Base-by-base conservation (phyloP, 768 basidiomycete species). In the Mycena vulgaris region DNA sequence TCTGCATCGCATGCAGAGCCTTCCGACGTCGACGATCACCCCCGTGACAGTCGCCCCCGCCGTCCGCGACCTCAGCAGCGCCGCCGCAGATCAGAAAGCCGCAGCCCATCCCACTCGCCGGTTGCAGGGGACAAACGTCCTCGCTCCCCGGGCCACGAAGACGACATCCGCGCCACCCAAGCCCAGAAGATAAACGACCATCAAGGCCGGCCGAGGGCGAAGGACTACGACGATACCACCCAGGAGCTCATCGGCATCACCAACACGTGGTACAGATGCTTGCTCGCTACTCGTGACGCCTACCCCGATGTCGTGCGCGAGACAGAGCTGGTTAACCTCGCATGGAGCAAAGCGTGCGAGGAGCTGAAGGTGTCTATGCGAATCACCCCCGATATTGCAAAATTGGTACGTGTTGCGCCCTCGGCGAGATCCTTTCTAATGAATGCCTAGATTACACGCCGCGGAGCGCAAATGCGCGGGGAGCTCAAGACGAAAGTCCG, bases 181-280 rank as follows among this genome's bases (percentile, higher is more conserved):
- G 45, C 45, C 3, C 64, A 55, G 40, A 55, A 55, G 42, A 3
- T 66, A 21, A 49, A 33, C 11, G 60, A 62, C 11, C 45, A 62
- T 28, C 60, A 62, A 39, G 60, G 55, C 42, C 64, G 64, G 14
- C 19, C 64, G 2, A 16, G 45, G 62, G 78, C 75, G 11, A 71
- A 66, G 14, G 72, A 77, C 64, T 76, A 67, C 35, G 68, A 76
- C 28, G 52, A 71, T 3, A 55, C 70, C n/a, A 67, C 65, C 1
- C 66, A 76, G 63, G 72, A 77, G 33, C 55, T 77, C 19, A 73
- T 79, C 25, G 53, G 59, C 14, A 64, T 60, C 10, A 76, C 79
- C 17, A 73, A 61, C 19, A 60, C 61, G 0, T 21, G 68, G 49
- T 79, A 71, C 63, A 45, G 72, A 2, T 76, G 74, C 53, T 56